These are phyloP conservation scores for Eustoma russellianum DNA, from an alignment of 257 asterid genomes.

Conservation along the genomic window DNA sequence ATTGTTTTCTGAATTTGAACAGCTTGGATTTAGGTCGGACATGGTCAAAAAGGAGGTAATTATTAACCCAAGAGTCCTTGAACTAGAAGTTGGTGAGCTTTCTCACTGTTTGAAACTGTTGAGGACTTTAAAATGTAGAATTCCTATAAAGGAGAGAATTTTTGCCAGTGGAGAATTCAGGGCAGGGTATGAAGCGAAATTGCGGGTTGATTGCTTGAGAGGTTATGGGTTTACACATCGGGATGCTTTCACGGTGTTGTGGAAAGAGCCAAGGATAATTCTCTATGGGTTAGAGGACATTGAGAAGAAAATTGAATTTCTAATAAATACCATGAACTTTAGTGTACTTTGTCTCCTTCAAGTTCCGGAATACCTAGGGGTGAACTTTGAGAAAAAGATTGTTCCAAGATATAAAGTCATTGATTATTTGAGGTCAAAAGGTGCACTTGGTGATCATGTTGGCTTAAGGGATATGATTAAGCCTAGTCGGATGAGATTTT, in stretches of 20 bases:
- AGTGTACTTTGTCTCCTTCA: constrained; percentile 47
- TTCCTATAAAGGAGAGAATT: constrained; percentile 39
- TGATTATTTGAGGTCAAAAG: constrained; percentile 41
- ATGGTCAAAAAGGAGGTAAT: constrained; percentile 45
- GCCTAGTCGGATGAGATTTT: constrained; percentile 71
- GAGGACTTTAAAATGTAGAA: constrained; percentile 61
- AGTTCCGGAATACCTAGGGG: constrained; percentile 71
- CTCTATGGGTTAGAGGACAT: constrained; percentile 38
- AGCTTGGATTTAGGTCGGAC: constrained; percentile 44
- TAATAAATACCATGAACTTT: constrained; percentile 43
- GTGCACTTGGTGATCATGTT: constrained; percentile 63
- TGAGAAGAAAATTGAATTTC: constrained; percentile 60
- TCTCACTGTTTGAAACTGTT: constrained; percentile 56
- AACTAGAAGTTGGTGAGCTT: constrained; percentile 74
- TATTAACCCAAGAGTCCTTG: constrained; percentile 56
- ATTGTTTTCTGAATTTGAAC: constrained; percentile 54
- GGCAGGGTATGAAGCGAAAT: constrained; percentile 56
- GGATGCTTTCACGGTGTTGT: constrained; percentile 62
- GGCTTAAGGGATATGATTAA: constrained; percentile 51
- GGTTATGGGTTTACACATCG: constrained; percentile 49
- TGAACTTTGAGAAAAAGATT: constrained; percentile 63
- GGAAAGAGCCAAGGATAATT: constrained; percentile 86
- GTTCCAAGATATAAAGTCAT: constrained; percentile 74
- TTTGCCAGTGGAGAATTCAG: constrained; percentile 43
- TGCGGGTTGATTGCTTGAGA: constrained; percentile 60